Evolutionary conservation across 306 rosid genomes (phyloP).

Genomic region (Pterocarpus macrocarpus): DNA sequence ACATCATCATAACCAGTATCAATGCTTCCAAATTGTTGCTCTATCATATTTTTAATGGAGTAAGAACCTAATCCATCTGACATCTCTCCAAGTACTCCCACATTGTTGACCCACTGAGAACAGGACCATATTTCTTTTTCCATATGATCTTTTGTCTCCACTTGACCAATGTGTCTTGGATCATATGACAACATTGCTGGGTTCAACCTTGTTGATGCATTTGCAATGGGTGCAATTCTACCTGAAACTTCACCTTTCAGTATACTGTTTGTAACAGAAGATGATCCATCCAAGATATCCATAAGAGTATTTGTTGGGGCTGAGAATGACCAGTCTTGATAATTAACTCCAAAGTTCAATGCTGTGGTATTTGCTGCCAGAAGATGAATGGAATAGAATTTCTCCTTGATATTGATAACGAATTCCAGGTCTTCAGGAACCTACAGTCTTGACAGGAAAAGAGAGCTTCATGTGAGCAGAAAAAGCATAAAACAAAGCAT

Average conservation of each 20-base stretch:
- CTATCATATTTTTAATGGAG: constrained; percentile 33
- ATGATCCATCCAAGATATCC: constrained; percentile 55
- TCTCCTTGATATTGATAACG: constrained; percentile 65
- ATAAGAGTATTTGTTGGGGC: constrained; percentile 46
- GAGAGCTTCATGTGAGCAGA: constrained; percentile 47
- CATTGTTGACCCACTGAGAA: constrained; percentile 48
- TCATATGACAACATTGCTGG: constrained; percentile 46
- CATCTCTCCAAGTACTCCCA: constrained; percentile 56
- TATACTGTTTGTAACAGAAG: constrained; percentile 42
- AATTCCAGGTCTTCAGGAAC: constrained; percentile 75
- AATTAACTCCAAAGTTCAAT: constrained; percentile 41
- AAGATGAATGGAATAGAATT: constrained; percentile 55
- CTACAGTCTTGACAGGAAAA: constrained; percentile 60
- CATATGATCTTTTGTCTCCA: constrained; percentile 55
- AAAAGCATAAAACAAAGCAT: constrained; percentile 4
- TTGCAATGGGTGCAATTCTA: constrained; percentile 40
- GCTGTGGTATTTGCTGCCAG: constrained; percentile 43
- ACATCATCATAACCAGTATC: constrained; percentile 32
- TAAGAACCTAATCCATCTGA: constrained; percentile 44
- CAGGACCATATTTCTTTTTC: constrained; percentile 55
- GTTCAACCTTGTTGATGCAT: constrained; percentile 35
- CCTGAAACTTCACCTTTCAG: constrained; percentile 53
- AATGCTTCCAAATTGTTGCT: constrained; percentile 50
- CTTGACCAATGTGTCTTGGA: constrained; percentile 32
- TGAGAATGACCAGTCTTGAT: constrained; percentile 53